Conservation (phyloP, 306 rosid genomes). For the Gastrolobium villosum region DNA sequence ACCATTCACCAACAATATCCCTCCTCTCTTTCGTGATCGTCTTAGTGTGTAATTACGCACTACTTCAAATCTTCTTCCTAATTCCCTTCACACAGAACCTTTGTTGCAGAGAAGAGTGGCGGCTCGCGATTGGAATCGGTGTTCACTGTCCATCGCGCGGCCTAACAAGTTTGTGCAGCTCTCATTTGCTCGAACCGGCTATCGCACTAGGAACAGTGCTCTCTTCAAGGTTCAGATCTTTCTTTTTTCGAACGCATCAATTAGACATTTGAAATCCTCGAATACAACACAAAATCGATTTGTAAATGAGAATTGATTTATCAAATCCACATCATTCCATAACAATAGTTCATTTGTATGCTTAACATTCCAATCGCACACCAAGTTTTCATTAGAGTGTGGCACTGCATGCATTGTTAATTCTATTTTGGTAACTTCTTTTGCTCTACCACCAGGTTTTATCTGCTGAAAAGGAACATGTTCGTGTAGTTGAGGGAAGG, state of each 20-base stretch:
- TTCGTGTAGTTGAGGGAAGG: conserved; percentile 76
- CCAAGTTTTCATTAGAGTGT: conserved; percentile 2
- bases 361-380: neutral
- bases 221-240: conserved; percentile 58
- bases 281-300: neutral
- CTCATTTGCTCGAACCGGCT: conserved; percentile 48
- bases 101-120: conserved; percentile 48
- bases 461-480: conserved; percentile 61
- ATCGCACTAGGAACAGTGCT: conserved; percentile 48
- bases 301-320: neutral
- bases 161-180: conserved; percentile 48
- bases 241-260: neutral
- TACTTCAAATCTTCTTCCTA: conserved; percentile 3
- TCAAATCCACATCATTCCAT: conserved; percentile 9
- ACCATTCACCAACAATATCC: neutral
- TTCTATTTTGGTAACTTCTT: conserved; percentile 26
- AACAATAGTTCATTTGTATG: neutral
- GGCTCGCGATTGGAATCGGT: conserved; percentile 45
- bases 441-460: conserved; percentile 60
- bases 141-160: conserved; percentile 37
- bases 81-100: conserved; percentile 53
- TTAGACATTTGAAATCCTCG: neutral
- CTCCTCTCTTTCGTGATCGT: conserved; percentile 9
- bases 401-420: conserved; percentile 1
- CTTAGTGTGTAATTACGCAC: neutral